Base-by-base conservation (phyloP, 2,329 filamentous ascomycete species). In the Salinomyces thailandicus region DNA sequence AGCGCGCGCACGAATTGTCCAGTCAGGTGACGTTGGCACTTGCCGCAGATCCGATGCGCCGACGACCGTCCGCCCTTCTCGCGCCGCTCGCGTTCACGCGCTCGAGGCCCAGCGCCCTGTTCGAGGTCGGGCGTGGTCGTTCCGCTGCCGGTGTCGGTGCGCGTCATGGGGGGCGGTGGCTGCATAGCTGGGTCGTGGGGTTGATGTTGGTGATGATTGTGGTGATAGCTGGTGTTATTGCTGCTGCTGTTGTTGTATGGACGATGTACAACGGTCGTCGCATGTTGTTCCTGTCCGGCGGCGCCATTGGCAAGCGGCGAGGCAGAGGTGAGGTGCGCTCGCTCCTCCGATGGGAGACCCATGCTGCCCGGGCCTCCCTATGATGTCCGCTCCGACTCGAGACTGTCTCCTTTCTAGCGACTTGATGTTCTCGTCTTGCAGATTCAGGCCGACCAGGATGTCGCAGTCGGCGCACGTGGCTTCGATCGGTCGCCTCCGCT, bases 1-100 rank as follows among this genome's bases (percentile, higher is more conserved):
- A 98, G 66, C 31, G 91, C 91, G 52, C 91, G 77, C 46, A 98
- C 91, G 59, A 96, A 98, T 62, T 98, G 91, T 29, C 91, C 91
- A 1, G 85, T 93, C 59, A 98, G 69, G 37, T 80, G 72, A 59
- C 89, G 82, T 46, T 79, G 78, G 57, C 91, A 98, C 62, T 94
- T 95, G 54, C 85, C 87, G 63, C 84, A 71, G 29, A 61, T 59
- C 43, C 57, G 48, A 52, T 60, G 50, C 32, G 55, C 47, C 45
- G 56, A 57, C 2, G 52, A 52, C 27, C 49, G 41, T 36, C 51
- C 37, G 36, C 46, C 34, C n/a, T 39, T 36, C 18, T 36, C 31
- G 18, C n/a, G n/a, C n/a, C n/a, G n/a, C n/a, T n/a, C 38, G 33
- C 22, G 19, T 27, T 22, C 18, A 9, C 22, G 9, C 22, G 22